Base-by-base conservation (phyloP, 768 basidiomycete genomes). In the Leccinum fibrillosum region DNA sequence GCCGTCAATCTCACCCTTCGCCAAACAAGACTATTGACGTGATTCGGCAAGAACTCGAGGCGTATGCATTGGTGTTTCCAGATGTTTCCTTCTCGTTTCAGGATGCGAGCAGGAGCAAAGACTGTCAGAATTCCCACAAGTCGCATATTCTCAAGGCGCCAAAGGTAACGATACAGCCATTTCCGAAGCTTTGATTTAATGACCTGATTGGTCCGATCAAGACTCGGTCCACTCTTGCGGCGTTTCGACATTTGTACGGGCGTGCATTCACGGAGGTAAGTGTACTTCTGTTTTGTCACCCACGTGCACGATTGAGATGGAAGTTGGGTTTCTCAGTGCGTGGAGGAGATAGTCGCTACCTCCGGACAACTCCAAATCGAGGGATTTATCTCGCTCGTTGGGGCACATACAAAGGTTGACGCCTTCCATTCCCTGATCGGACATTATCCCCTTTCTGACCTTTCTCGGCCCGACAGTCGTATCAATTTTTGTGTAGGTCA, bases 381-480 rank as follows among this genome's bases (percentile, higher is more conserved):
- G 56, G 96, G 96, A 0, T 98, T 98, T 69, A 85, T 97, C 56
- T 90, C 92, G 68, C 77, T 93, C 5, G 81, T 83, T 17, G 91
- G 92, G 8, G 82, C 88, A 23, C 74, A 78, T 60, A 86, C 90
- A 21, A 93, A 88, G 77, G 94, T 86, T 59, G 55, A 26, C 2
- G 5, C n/a, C 54, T 64, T 58, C 63, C 59, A 56, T 63, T 65
- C 49, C 39, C 10, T 52, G 52, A 62, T 58, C 51, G 53, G 55
- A 65, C 17, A 49, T 54, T 28, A 49, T 44, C 49, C 54, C 62
- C 51, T 62, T 62, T 72, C 57, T 68, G 52, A 64, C 45, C 62
- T 39, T 58, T 45, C 60, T 70, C 60, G 63, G 60, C 59, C 32
- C 56, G 59, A 58, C 68, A 96, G 91, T 75, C 82, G n/a, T 83